Evolutionary conservation across 1,284 basidiomycete species (phyloP).

Genomic region (Cystobasidium slooffiae): DNA sequence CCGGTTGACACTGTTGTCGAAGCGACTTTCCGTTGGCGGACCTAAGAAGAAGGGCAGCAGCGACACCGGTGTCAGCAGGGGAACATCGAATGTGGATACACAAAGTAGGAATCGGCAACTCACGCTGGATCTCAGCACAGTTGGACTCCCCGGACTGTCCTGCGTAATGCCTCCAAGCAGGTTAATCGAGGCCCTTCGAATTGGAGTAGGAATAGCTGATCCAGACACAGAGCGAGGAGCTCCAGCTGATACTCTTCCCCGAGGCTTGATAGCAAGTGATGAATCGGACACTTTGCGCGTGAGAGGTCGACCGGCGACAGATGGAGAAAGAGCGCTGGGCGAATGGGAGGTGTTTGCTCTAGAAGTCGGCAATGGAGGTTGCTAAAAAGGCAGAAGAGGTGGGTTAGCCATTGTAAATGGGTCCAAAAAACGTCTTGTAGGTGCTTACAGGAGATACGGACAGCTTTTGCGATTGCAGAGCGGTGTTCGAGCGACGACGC

Average conservation of each 20-base stretch:
- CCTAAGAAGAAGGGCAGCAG: neutral
- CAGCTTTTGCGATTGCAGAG: conserved; percentile 11
- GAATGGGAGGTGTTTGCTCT: neutral
- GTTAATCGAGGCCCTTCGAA: conserved; percentile 4
- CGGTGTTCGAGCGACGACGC: conserved; percentile 29
- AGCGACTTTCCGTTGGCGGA: neutral
- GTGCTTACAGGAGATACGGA: conserved; percentile 2
- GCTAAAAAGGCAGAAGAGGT: neutral
- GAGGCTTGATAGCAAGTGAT: neutral
- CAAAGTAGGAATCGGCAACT: neutral
- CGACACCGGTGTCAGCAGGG: no score
- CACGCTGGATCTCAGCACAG: conserved; percentile 19
- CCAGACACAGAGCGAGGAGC: conserved; percentile 18
- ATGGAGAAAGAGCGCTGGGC: neutral
- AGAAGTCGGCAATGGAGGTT: conserved; percentile 12
- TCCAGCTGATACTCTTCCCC: neutral
- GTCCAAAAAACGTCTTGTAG: neutral
- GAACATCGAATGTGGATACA: no score
- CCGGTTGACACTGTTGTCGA: neutral
- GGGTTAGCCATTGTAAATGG: neutral
- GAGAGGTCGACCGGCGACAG: neutral
- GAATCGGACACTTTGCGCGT: conserved; percentile 28
- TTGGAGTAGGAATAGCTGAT: conserved; percentile 23
- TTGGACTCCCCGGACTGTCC: conserved; percentile 24
- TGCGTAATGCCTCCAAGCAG: conserved; percentile 5